Evolutionary conservation across 441 rosid genomes (phyloP).

Genomic region (Hypseocharis bilobata): DNA sequence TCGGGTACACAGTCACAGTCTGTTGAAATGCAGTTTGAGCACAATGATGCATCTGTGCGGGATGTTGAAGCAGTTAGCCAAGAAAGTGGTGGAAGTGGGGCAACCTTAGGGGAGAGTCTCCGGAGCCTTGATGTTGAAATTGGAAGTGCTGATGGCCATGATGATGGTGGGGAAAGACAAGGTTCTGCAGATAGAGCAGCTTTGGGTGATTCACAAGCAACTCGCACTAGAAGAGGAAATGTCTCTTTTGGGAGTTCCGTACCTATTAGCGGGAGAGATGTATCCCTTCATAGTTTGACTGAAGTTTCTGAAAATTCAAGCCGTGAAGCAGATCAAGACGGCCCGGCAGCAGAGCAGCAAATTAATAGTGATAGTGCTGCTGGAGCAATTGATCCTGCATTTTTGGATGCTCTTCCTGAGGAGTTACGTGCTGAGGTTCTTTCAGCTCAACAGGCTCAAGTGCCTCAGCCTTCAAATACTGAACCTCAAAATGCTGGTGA

Average conservation of each 20-base stretch:
- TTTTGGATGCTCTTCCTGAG: constrained; percentile 95
- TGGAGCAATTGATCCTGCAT: constrained; percentile 89
- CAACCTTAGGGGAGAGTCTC: constrained; percentile 95
- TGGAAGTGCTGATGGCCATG: constrained; percentile 99
- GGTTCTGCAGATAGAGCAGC: constrained; percentile 60
- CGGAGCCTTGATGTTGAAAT: constrained; percentile 97
- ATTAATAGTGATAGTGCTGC: constrained; percentile 53
- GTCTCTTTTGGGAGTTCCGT: constrained; percentile 49
- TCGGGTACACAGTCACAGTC: constrained; percentile 44
- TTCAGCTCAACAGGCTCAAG: constrained; percentile 86
- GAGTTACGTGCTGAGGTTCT: constrained; percentile 98
- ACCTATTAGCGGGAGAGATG: constrained; percentile 60
- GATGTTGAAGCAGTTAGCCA: constrained; percentile 99
- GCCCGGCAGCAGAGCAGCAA: constrained; percentile 58
- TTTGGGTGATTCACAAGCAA: constrained; percentile 44
- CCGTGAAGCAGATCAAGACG: constrained; percentile 81
- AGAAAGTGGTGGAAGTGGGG: constrained; percentile 97
- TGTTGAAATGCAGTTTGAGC: constrained; percentile 88
- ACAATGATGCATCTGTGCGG: constrained; percentile 65
- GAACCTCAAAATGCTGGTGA: constrained; percentile 71
- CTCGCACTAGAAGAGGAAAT: constrained; percentile 64
- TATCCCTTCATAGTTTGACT: constrained; percentile 77
- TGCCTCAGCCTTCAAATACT: constrained; percentile 64
- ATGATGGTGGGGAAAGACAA: constrained; percentile 90
- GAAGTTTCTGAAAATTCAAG: constrained; percentile 91